phyloP scores from a whole-genome alignment of 1,284 basidiomycete genomes.

The Inonotus hispidus region DNA sequence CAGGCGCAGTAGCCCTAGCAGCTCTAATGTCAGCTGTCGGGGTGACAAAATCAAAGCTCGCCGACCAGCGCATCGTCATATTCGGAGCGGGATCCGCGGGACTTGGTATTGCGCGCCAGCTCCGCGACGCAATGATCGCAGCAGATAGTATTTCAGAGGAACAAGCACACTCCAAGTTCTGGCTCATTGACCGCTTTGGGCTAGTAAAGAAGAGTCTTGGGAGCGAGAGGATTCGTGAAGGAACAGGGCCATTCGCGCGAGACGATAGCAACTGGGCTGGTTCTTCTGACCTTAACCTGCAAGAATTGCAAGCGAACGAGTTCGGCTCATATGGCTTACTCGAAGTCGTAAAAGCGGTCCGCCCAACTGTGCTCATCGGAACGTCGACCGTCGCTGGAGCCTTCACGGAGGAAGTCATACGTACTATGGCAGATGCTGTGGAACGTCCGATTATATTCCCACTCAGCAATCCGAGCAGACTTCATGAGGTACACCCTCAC shows the following conservation, averaged over 20 bases:
- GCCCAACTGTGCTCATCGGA: constrained; percentile 75
- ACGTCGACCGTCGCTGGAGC: constrained; percentile 75
- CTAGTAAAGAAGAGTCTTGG: constrained; percentile 49
- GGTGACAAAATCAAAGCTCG: constrained; percentile 62
- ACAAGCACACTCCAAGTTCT: constrained; percentile 64
- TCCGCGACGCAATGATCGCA: constrained; percentile 69
- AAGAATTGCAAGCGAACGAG: constrained; percentile 34
- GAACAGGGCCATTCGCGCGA: constrained; percentile 52
- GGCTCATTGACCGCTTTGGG: constrained; percentile 57
- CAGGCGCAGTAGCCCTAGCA: constrained; percentile 79
- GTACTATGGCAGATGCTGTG: constrained; percentile 61
- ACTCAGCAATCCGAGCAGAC: constrained; percentile 73
- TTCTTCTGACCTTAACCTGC: constrained; percentile 7
- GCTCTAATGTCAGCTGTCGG: constrained; percentile 72
- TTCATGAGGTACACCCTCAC: constrained; percentile 72
- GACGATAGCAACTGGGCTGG: constrained; percentile 45
- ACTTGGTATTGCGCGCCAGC: constrained; percentile 66
- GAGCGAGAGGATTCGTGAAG: constrained; percentile 43
- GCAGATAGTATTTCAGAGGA: constrained; percentile 50
- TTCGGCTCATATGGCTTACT: constrained; percentile 46
- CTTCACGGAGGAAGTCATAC: constrained; percentile 75
- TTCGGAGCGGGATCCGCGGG: constrained; percentile 83
- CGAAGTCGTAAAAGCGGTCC: constrained; percentile 64
- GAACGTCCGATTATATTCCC: constrained; percentile 80
- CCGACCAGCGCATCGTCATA: constrained; percentile 73